Evolutionary conservation across 805 yeast genomes (phyloP).

Genomic region (Maudiozyma pseudohumilis): DNA sequence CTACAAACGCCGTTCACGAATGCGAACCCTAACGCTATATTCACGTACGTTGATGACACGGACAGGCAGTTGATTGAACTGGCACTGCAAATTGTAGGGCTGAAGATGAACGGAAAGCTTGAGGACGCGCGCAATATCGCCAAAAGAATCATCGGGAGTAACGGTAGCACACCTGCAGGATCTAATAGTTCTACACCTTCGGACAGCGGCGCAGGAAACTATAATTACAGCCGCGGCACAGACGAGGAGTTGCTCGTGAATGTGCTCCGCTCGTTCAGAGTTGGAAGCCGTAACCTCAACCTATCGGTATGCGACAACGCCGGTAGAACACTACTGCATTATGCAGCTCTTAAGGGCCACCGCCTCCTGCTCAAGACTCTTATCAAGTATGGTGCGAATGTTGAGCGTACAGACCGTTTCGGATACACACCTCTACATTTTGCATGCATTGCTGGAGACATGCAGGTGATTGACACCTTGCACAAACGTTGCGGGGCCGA

Average conservation of each 20-base stretch:
- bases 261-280: conserved; percentile 55
- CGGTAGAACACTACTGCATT: conserved; percentile 80
- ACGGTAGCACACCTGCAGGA: neutral
- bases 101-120: conserved; percentile 87
- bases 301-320: conserved; percentile 61
- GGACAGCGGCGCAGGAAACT: conserved; percentile 1
- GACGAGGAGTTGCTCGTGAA: conserved; percentile 33
- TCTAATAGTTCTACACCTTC: conserved; percentile 2
- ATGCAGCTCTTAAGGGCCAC: conserved; percentile 73
- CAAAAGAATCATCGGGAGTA: conserved; percentile 63
- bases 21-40: conserved; percentile 34
- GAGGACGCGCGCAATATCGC: conserved; percentile 93
- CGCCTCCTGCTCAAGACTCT: conserved; percentile 51
- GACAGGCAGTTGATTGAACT: conserved; percentile 87
- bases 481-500: conserved; percentile 53
- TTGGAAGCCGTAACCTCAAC: conserved; percentile 2
- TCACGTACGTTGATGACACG: conserved; percentile 88
- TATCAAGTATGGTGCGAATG: conserved; percentile 52
- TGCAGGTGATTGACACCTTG: conserved; percentile 52
- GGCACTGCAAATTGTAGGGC: conserved; percentile 89
- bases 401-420: conserved; percentile 62
- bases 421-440: conserved; percentile 82
- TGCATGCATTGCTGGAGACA: conserved; percentile 66
- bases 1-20: conserved; percentile 5
- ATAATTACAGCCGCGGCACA: conserved; percentile 4